Percentiles rank a stretch among this genome's conserved stretches.
phyloP scores from a whole-genome alignment of 768 basidiomycete genomes.

The Crassisporium funariophilum region DNA sequence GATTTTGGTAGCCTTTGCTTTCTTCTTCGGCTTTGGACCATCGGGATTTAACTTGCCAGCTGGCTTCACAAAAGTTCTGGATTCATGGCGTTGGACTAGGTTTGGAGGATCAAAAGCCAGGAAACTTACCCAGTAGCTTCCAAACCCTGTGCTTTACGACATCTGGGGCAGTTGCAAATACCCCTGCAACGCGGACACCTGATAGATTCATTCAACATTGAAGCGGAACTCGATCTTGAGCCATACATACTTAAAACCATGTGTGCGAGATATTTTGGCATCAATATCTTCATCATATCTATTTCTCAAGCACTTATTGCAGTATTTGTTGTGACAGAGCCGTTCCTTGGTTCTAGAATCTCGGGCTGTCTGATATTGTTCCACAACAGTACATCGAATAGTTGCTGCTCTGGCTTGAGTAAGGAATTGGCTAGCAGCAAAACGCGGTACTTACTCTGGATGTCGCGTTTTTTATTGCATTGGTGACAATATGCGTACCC shows the following conservation, averaged over 20 bases:
- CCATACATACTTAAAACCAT: constrained; percentile 55
- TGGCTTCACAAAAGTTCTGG: too few relatives aligned
- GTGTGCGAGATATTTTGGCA: constrained; percentile 34
- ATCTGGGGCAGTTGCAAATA: constrained; percentile 66
- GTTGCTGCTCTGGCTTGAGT: constrained; percentile 5
- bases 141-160: constrained; percentile 65
- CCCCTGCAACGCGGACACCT: constrained; percentile 74
- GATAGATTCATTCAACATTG: too few relatives aligned
- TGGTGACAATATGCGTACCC: constrained; percentile 70
- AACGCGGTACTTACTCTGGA: constrained; percentile 39
- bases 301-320: constrained; percentile 66
- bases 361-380: constrained; percentile 18
- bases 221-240: too few relatives aligned
- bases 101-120: not conserved
- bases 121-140: constrained; percentile 58
- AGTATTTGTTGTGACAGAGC: constrained; percentile 62
- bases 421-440: not conserved
- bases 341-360: constrained; percentile 29
- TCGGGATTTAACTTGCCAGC: constrained; percentile 7
- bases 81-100: too few relatives aligned
- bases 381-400: constrained; percentile 38
- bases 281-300: constrained; percentile 60
- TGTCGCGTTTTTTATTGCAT: constrained; percentile 64
- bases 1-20: constrained; percentile 18
- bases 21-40: constrained; percentile 5